Conservation (phyloP, 352 stramenopile species). For the Blastocystis sp. region DNA sequence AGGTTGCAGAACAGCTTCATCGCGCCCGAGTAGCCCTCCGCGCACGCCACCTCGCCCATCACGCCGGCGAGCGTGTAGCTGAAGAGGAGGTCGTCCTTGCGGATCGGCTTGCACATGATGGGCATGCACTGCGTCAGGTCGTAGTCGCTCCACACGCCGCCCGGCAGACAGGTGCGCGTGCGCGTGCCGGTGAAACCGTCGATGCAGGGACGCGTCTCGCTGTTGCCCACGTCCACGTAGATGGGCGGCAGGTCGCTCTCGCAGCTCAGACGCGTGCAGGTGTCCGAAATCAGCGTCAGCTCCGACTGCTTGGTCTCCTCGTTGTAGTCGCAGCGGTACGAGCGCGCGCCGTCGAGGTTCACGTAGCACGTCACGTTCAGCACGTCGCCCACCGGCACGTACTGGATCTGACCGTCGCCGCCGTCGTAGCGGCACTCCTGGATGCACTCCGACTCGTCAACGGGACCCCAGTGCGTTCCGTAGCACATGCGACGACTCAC, state of each 20-base stretch:
- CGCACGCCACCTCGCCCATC: background rate
- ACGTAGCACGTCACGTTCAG: constrained; percentile 31
- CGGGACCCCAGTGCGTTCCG: constrained; percentile 13
- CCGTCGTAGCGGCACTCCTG: constrained; percentile 5
- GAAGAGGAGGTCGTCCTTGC: background rate
- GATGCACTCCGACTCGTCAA: constrained; percentile 32
- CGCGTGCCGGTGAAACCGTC: constrained; percentile 20
- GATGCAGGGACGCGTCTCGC: constrained; percentile 14
- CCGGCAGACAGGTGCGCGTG: constrained; percentile 20
- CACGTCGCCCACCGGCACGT: constrained; percentile 46
- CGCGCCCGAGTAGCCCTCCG: constrained; percentile 36
- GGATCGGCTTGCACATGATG: constrained; percentile 30
- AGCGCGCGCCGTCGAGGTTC: constrained; percentile 38
- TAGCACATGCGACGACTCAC: constrained; percentile 30
- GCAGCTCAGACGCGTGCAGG: constrained; percentile 40
- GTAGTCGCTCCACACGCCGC: constrained; percentile 39
- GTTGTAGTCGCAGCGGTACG: constrained; percentile 34
- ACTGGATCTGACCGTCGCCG: background rate
- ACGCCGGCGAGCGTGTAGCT: constrained; percentile 22
- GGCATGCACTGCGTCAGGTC: constrained; percentile 2
- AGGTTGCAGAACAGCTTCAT: constrained; percentile 23
- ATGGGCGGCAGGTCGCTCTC: background rate
- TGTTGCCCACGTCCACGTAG: constrained; percentile 49
- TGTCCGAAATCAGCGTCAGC: constrained; percentile 7
- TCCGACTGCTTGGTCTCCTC: constrained; percentile 23